A percentile compares a stretch with the other conserved stretches of the same genome.
These are phyloP conservation scores for Carex arenaria DNA, from an alignment of 202 grass and related monocot genomes.

Conservation along the genomic window DNA sequence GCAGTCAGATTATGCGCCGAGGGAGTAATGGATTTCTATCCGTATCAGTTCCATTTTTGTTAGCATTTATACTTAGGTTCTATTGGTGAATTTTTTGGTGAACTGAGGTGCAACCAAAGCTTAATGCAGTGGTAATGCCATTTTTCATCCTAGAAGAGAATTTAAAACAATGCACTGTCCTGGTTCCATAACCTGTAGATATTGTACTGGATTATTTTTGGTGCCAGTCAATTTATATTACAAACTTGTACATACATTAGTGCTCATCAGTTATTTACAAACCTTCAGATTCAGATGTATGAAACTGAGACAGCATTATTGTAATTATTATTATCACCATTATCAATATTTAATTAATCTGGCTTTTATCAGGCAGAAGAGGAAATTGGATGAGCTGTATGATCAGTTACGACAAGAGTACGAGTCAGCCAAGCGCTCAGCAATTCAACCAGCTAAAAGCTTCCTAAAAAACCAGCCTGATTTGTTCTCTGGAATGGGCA, in stretches of 20 bases:
- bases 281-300: background rate
- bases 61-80: background rate
- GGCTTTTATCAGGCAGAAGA: constrained; percentile 65
- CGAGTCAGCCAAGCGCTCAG: constrained; percentile 61
- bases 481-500: constrained; percentile 60
- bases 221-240: background rate
- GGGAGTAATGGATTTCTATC: background rate
- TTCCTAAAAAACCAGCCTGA: constrained; percentile 57
- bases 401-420: constrained; percentile 79
- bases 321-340: background rate
- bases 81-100: background rate
- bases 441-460: constrained; percentile 70
- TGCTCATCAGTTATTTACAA: background rate
- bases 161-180: background rate
- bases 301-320: background rate
- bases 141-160: background rate
- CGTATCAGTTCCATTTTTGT: background rate
- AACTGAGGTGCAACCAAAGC: background rate
- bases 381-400: constrained; percentile 91
- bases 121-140: background rate
- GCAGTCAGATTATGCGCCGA: background rate
- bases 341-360: background rate
- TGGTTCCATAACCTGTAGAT: background rate
- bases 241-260: background rate
- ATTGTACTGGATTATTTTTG: background rate